Conservation (phyloP, 345 rosid genomes). For the Populus tremula region DNA sequence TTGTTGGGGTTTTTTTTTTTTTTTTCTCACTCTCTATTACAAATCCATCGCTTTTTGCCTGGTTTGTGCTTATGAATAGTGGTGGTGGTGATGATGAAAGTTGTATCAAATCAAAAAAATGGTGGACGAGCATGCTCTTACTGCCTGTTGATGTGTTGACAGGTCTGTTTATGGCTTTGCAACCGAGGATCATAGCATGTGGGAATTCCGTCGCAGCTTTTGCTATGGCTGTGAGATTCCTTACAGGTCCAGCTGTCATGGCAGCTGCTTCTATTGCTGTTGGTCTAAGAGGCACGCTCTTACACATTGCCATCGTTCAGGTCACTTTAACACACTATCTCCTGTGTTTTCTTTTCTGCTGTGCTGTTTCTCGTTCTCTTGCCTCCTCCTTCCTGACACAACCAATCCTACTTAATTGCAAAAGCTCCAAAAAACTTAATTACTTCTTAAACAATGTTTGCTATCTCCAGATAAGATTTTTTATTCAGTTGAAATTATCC, state of each 20-base stretch:
- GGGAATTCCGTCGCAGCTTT: slow-evolving; percentile 88
- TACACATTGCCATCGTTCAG: slow-evolving; percentile 95
- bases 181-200: slow-evolving; percentile 98
- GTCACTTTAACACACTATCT: slow-evolving; percentile 30
- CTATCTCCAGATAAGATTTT: slow-evolving; percentile 27
- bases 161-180: slow-evolving; percentile 99
- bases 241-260: slow-evolving; percentile 98
- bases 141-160: slow-evolving; percentile 22
- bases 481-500: slow-evolving; percentile 12
- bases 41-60: slow-evolving; percentile 15
- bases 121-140: slow-evolving; percentile 17
- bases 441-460: neutral
- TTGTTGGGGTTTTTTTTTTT: slow-evolving; percentile 11
- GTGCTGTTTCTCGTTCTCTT: neutral
- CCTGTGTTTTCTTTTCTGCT: neutral
- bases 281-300: slow-evolving; percentile 79
- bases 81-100: slow-evolving; percentile 22
- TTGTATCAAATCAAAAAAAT: neutral
- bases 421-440: slow-evolving; percentile 10
- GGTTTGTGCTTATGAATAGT: neutral
- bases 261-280: slow-evolving; percentile 90
- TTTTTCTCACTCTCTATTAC: neutral
- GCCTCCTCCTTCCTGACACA: slow-evolving; percentile 37
- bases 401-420: slow-evolving; percentile 32
- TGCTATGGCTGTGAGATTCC: slow-evolving; percentile 93